These are phyloP conservation scores for Starmera quercuum DNA, from an alignment of 805 yeast genomes.

Conservation along the genomic window DNA sequence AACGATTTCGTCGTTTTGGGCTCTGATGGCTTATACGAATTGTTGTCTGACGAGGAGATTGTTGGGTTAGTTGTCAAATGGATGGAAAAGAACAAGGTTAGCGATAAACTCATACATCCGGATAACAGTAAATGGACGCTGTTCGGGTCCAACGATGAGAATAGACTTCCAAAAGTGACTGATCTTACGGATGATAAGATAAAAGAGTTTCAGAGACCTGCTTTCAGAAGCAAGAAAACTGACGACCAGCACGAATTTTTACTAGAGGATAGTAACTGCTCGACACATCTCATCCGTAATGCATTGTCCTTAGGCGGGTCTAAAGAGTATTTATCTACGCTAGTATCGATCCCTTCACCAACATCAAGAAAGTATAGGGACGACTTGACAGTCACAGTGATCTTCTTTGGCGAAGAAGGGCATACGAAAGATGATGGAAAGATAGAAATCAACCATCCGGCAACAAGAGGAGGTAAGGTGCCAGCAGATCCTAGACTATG, in stretches of 20 bases:
- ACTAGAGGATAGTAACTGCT: conserved; percentile 78
- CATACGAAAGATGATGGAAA: conserved; percentile 51
- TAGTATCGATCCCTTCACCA: conserved; percentile 88
- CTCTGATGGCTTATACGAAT: conserved; percentile 89
- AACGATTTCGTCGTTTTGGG: conserved; percentile 89
- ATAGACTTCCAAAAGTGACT: conserved; percentile 52
- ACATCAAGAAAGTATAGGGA: conserved; percentile 88
- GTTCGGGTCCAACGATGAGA: conserved; percentile 21
- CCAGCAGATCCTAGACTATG: not conserved
- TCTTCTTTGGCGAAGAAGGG: conserved; percentile 66
- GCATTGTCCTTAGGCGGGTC: conserved; percentile 88
- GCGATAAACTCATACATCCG: conserved; percentile 7
- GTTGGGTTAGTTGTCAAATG: conserved; percentile 89
- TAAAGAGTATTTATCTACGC: conserved; percentile 79
- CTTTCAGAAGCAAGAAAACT: conserved; percentile 49
- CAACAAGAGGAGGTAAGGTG: conserved; percentile 23
- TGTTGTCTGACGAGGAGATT: conserved; percentile 87
- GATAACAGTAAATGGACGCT: conserved; percentile 12
- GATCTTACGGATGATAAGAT: conserved; percentile 55
- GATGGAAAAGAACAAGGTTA: conserved; percentile 69
- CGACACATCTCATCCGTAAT: conserved; percentile 90
- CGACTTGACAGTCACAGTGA: conserved; percentile 92
- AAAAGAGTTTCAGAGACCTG: conserved; percentile 58
- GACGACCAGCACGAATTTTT: conserved; percentile 34
- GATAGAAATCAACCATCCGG: conserved; percentile 32